Base-by-base conservation (phyloP, 2,329 filamentous ascomycete genomes). In the Cyclaneusma minus region DNA sequence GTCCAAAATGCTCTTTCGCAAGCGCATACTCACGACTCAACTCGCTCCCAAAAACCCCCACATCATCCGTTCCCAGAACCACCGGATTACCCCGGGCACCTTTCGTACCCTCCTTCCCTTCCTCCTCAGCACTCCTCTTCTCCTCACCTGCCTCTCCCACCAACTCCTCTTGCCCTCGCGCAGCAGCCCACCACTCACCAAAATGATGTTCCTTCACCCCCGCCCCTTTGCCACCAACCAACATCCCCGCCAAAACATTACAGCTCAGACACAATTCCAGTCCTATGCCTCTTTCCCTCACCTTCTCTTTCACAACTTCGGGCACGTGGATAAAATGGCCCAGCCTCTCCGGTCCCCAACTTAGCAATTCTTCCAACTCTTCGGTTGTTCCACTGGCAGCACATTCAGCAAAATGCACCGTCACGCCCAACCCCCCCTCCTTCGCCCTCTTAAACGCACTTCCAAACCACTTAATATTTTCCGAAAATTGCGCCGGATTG, bases 261-360 rank as follows among this genome's bases (percentile, higher is more conserved):
- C 81, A 87, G 37, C 73, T 82, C 33, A 89, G 52, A 34, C 81
- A 89, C 19, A 89, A 45, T 50, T 89, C 81, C 8, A 89, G 48
- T 3, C 75, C 78, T 15, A 85, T 44, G 1, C 57, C 57, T 8
- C 57, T 54, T 23, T 46, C 40, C 7, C 52, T 22, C 31, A 75
- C 79, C 37, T 67, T 59, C 22, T 49, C 42, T 42, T 64, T 71
- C n/a, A 74, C 52, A 14, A 52, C 50, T 1, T 71, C 62, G 1
- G 70, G 63, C 2, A 83, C 72, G 45, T 82, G 70, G 28, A 87
- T 83, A 7, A 84, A 79, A 51, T 89, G 82, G 0, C 81, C 81
- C 7, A 91, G 52, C 5, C 82, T 56, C 31, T 72, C 62, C 1
- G 81, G 82, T 22, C 50, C 35, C 60, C 71, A 87, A 0, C 52